Percentiles rank a stretch among this genome's conserved stretches.
Conservation (phyloP, 202 grass and related monocot genomes). For the Brachypodium distachyon region DNA sequence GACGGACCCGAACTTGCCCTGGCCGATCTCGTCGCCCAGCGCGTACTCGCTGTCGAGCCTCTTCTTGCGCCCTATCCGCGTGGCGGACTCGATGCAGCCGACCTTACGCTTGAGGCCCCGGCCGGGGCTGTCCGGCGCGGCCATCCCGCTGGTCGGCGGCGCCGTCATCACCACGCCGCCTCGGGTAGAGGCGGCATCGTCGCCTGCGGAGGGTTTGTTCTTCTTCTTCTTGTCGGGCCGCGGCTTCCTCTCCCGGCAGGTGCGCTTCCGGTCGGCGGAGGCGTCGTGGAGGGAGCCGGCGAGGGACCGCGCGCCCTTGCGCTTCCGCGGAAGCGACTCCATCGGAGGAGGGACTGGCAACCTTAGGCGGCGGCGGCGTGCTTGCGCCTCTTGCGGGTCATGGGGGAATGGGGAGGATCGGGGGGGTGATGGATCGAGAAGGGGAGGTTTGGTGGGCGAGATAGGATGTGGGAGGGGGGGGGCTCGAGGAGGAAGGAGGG, state of each 20-base stretch:
- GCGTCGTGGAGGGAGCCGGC: constrained; percentile 37
- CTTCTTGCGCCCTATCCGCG: constrained; percentile 70
- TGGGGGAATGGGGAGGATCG: constrained; percentile 10
- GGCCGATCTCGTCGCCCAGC: constrained; percentile 67
- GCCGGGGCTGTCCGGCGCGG: constrained; percentile 31
- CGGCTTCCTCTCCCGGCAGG: constrained; percentile 48
- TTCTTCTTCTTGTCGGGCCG: constrained; percentile 27
- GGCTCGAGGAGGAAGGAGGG: background rate
- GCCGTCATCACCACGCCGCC: constrained; percentile 54
- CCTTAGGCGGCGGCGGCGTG: constrained; percentile 10
- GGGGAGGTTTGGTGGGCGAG: constrained; percentile 17
- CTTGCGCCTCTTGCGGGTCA: constrained; percentile 32
- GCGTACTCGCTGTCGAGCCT: constrained; percentile 67
- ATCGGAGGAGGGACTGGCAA: background rate
- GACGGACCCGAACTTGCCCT: constrained; percentile 91
- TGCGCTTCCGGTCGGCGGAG: constrained; percentile 33
- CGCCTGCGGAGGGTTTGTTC: background rate
- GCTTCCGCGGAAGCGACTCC: constrained; percentile 63
- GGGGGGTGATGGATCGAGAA: background rate
- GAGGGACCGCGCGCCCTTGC: constrained; percentile 55
- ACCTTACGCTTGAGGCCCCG: constrained; percentile 82
- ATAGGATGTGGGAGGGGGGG: constrained; percentile 1
- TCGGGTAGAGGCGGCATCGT: background rate
- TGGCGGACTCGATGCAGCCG: constrained; percentile 73
- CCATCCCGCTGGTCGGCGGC: constrained; percentile 44